These are phyloP conservation scores for Metschnikowia anglica DNA, from an alignment of 805 yeast species.

Conservation along the genomic window DNA sequence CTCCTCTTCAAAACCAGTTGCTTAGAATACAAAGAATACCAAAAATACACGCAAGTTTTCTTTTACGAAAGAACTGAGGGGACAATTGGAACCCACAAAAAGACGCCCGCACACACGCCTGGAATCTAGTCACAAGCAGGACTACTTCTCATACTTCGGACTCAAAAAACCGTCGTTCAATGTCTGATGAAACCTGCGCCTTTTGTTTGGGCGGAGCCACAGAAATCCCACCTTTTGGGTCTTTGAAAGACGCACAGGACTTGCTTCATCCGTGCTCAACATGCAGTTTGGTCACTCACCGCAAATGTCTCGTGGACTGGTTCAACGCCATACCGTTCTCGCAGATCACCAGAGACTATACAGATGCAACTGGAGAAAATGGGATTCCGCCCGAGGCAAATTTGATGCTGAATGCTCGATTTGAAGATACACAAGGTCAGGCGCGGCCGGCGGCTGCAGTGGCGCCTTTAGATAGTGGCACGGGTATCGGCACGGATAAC, in stretches of 20 bases:
- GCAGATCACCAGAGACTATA: constrained; percentile 2
- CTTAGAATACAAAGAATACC: too few relatives aligned
- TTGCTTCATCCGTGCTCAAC: constrained; percentile 39
- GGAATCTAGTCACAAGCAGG: too few relatives aligned
- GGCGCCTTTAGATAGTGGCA: too few relatives aligned
- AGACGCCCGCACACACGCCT: background rate
- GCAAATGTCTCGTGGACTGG: constrained; percentile 43
- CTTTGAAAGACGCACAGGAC: constrained; percentile 34
- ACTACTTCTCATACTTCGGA: too few relatives aligned
- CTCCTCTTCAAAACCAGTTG: too few relatives aligned
- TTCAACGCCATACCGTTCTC: constrained; percentile 35
- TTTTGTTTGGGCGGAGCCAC: constrained; percentile 41
- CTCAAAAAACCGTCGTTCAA: background rate
- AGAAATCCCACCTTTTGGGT: constrained; percentile 43
- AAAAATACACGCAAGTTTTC: too few relatives aligned
- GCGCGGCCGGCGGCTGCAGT: background rate
- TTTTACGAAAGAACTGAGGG: too few relatives aligned
- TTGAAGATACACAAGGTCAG: too few relatives aligned
- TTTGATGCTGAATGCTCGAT: too few relatives aligned
- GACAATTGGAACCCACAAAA: background rate
- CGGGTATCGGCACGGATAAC: too few relatives aligned
- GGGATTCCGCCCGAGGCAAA: too few relatives aligned
- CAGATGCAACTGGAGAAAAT: background rate
- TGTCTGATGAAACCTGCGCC: constrained; percentile 28
- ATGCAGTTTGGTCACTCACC: constrained; percentile 37